Conservation (phyloP, 371 early-diverging fungal species). For the Apophysomyces variabilis region DNA sequence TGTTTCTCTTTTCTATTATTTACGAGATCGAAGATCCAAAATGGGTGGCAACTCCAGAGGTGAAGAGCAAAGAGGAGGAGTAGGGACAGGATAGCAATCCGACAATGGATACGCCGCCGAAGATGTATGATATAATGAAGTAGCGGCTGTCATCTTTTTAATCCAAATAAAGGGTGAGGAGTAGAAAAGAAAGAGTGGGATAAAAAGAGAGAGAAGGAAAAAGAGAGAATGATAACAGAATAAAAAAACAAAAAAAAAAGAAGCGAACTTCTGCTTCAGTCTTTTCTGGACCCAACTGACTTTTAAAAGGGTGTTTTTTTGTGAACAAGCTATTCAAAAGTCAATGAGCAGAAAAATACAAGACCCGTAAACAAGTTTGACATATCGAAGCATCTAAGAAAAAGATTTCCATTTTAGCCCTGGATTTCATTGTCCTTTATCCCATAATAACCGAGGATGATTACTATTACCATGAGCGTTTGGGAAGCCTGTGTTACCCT, state of each 20-base stretch:
- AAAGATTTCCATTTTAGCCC: not conserved
- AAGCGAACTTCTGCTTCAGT: conserved; percentile 6
- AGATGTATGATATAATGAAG: conserved; percentile 8
- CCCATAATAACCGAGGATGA: not conserved
- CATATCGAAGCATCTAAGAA: not conserved
- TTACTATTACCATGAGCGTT: not conserved
- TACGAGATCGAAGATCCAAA: conserved; percentile 16
- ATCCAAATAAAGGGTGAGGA: not conserved
- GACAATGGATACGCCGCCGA: conserved; percentile 6
- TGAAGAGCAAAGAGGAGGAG: conserved; percentile 18
- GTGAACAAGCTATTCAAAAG: not conserved
- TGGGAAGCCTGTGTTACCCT: not conserved
- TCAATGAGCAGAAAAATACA: not conserved
- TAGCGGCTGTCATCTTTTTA: conserved; percentile 1
- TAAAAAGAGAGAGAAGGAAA: not conserved
- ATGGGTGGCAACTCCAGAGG: conserved; percentile 34
- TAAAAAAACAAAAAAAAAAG: not conserved
- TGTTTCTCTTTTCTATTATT: not conserved
- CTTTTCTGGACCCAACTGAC: conserved; percentile 11
- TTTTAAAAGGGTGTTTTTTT: conserved; percentile 6
- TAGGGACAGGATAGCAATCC: conserved; percentile 18
- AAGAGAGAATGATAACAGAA: not conserved
- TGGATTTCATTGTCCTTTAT: conserved; percentile 6
- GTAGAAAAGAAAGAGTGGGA: not conserved
- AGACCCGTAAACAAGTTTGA: not conserved